These are phyloP conservation scores for Teratosphaeria epicoccoides DNA, from an alignment of 2,329 filamentous ascomycete species.

Conservation along the genomic window DNA sequence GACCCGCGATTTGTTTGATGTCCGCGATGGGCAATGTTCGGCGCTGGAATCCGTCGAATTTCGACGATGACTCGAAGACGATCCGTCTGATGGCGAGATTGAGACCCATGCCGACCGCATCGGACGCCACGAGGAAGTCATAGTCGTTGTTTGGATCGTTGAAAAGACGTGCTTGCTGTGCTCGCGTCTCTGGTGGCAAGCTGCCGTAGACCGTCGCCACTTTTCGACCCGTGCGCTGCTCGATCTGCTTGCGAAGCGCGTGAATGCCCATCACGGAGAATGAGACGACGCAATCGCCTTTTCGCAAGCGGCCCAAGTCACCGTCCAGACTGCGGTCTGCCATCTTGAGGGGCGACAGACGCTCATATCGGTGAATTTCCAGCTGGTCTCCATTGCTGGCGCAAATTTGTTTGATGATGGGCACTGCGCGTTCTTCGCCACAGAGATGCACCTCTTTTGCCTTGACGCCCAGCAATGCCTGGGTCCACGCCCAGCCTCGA, in stretches of 20 bases:
- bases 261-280: constrained; percentile 81
- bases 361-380: constrained; percentile 69
- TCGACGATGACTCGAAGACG: constrained; percentile 69
- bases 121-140: constrained; percentile 84
- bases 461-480: constrained; percentile 75
- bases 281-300: constrained; percentile 81
- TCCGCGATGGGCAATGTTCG: constrained; percentile 59
- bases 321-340: constrained; percentile 53
- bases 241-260: constrained; percentile 65
- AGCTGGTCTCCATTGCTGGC: constrained; percentile 72
- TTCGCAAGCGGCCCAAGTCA: constrained; percentile 57
- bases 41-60: constrained; percentile 53
- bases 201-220: constrained; percentile 91
- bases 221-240: constrained; percentile 61
- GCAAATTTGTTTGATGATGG: constrained; percentile 67
- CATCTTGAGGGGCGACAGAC: constrained; percentile 66
- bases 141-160: constrained; percentile 95
- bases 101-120: constrained; percentile 94
- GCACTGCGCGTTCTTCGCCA: constrained; percentile 74
- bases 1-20: constrained; percentile 88
- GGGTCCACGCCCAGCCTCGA: constrained; percentile 90
- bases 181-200: constrained; percentile 82
- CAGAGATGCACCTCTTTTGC: constrained; percentile 88
- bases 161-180: constrained; percentile 83
- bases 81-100: constrained; percentile 85